A percentile compares a stretch with the other conserved stretches of the same genome.
These are phyloP conservation scores for Sugiyamaella neomexicana DNA, from an alignment of 1,139 yeast genomes.

Conservation along the genomic window DNA sequence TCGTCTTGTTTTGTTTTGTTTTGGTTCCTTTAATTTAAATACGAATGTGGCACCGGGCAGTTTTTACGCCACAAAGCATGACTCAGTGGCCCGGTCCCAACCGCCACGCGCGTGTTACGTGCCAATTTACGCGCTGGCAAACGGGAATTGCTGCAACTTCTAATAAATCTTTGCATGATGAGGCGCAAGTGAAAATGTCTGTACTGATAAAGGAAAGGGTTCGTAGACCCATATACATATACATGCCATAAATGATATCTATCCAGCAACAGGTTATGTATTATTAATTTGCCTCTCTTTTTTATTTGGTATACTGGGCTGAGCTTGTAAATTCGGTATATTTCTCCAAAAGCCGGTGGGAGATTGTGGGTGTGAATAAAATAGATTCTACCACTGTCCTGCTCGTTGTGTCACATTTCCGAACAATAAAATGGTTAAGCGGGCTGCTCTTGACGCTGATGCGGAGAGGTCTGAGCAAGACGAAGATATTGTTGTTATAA, in stretches of 20 bases:
- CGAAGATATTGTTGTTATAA: background rate
- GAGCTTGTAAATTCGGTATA: too few relatives aligned
- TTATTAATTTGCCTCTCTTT: background rate
- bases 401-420: too few relatives aligned
- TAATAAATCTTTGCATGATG: conserved; percentile 4
- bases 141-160: conserved; percentile 7
- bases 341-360: too few relatives aligned
- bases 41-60: background rate
- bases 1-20: too few relatives aligned
- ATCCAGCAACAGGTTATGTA: background rate
- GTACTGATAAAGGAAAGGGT: conserved; percentile 11
- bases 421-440: background rate
- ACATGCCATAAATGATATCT: background rate
- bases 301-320: background rate
- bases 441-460: background rate
- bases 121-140: conserved; percentile 1
- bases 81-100: background rate
- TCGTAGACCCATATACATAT: background rate
- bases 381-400: too few relatives aligned
- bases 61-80: conserved; percentile 1
- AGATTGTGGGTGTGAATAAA: too few relatives aligned
- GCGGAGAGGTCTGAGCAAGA: background rate
- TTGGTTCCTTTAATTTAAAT: too few relatives aligned
- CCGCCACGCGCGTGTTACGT: conserved; percentile 11
- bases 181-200: conserved; percentile 9